Percentiles rank a stretch among this genome's conserved stretches.
phyloP scores from a whole-genome alignment of 345 rosid genomes.

The Pugionium cornutum region DNA sequence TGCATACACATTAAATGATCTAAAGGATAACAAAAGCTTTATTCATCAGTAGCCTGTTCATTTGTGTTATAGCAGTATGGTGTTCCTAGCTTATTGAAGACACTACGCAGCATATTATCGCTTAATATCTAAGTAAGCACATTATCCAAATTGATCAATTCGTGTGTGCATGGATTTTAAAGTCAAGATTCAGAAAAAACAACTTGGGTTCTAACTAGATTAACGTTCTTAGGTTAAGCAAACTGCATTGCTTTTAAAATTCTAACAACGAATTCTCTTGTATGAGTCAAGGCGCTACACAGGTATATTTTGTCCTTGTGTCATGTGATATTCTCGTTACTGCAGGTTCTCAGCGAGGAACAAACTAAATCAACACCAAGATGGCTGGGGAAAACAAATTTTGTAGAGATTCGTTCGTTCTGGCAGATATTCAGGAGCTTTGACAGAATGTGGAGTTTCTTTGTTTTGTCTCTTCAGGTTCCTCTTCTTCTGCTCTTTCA shows the following conservation, averaged over 20 bases:
- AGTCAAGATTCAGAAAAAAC: slow-evolving; percentile 3
- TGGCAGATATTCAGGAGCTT: slow-evolving; percentile 98
- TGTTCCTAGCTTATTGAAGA: slow-evolving; percentile 44
- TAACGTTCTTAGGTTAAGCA: slow-evolving; percentile 5
- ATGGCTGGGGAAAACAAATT: slow-evolving; percentile 92
- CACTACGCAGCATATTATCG: slow-evolving; percentile 33
- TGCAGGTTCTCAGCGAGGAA: slow-evolving; percentile 54
- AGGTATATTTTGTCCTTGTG: not conserved
- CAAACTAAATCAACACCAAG: slow-evolving; percentile 45
- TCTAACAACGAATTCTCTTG: not conserved
- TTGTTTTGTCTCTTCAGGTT: slow-evolving; percentile 92
- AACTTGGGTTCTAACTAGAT: slow-evolving; percentile 20
- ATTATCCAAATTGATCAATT: slow-evolving; percentile 23
- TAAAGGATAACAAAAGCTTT: slow-evolving; percentile 17
- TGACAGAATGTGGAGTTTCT: slow-evolving; percentile 96
- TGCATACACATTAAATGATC: slow-evolving; percentile 34
- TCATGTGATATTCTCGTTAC: slow-evolving; percentile 30
- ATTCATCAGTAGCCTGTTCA: slow-evolving; percentile 33
- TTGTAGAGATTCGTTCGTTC: slow-evolving; percentile 89
- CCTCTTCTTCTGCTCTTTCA: slow-evolving; percentile 32
- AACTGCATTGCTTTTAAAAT: slow-evolving; percentile 26
- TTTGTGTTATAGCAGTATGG: slow-evolving; percentile 35
- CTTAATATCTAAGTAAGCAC: slow-evolving; percentile 40
- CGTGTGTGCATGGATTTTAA: slow-evolving; percentile 1
- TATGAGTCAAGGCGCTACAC: not conserved